Conservation (phyloP, 495 filamentous ascomycete species). For the Rhypophila decipiens region DNA sequence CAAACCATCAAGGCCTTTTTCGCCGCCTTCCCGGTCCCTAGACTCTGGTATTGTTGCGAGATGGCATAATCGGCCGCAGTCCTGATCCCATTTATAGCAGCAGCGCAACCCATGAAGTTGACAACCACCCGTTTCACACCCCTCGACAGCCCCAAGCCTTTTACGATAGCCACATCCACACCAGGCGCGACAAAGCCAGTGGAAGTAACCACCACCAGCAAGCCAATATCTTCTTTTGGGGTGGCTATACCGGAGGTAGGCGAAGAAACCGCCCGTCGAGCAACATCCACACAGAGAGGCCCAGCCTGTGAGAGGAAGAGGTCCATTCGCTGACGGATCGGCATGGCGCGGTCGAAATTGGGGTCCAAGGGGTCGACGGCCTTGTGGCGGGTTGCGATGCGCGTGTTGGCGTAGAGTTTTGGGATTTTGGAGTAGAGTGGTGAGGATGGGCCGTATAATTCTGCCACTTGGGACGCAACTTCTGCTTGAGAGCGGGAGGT, state of each 20-base stretch:
- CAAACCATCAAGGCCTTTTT: neutral
- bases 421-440: neutral
- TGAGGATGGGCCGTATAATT: neutral
- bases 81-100: neutral
- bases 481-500: neutral
- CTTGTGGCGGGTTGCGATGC: neutral
- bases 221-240: neutral
- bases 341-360: neutral
- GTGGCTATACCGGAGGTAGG: neutral
- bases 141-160: neutral
- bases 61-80: neutral
- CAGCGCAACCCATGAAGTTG: neutral
- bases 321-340: neutral
- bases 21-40: neutral
- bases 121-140: neutral
- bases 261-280: neutral
- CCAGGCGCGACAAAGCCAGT: conserved; percentile 2
- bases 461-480: neutral
- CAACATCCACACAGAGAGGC: neutral
- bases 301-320: neutral
- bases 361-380: neutral
- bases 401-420: neutral
- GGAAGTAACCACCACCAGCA: neutral
- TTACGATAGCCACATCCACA: neutral
- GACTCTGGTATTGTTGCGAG: neutral